Evolutionary conservation across 805 yeast species (phyloP).

Genomic region (Scheffersomyces lignosus): DNA sequence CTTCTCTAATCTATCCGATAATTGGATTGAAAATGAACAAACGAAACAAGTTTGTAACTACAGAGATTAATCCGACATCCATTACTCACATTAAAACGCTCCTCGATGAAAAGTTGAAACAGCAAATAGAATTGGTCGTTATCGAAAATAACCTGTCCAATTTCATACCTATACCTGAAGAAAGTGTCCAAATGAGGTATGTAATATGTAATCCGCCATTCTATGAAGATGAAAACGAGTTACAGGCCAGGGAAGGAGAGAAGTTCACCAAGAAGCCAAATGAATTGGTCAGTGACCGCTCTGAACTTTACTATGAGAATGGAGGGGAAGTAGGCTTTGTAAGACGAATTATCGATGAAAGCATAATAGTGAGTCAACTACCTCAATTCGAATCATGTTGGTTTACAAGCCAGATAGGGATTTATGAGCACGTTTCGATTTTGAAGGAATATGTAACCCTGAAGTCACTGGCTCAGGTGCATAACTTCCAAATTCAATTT

Average conservation of each 20-base stretch:
- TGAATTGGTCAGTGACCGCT: constrained; percentile 6
- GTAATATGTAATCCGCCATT: constrained; percentile 24
- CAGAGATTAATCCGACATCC: constrained; percentile 16
- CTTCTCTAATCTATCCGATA: constrained; percentile 18
- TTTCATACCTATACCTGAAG: constrained; percentile 1
- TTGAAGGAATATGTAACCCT: constrained; percentile 2
- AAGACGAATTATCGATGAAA: constrained; percentile 11
- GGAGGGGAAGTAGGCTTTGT: constrained; percentile 21
- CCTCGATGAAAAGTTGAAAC: neutral
- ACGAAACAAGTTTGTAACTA: constrained; percentile 9
- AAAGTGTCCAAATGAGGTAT: constrained; percentile 6
- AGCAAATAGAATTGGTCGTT: neutral
- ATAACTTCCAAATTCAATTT: constrained; percentile 7
- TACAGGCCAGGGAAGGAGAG: constrained; percentile 3
- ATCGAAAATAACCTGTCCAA: neutral
- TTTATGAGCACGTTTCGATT: constrained; percentile 9
- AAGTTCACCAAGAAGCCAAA: constrained; percentile 7
- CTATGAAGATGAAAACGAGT: constrained; percentile 10
- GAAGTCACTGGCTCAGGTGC: constrained; percentile 1
- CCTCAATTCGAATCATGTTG: constrained; percentile 10
- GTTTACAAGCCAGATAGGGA: constrained; percentile 21
- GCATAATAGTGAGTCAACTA: constrained; percentile 1
- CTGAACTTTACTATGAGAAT: constrained; percentile 10
- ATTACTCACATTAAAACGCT: constrained; percentile 7
- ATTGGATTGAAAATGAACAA: constrained; percentile 8